A percentile compares a stretch with the other conserved stretches of the same genome.
These are phyloP conservation scores for Xylaria cubensis DNA, from an alignment of 495 filamentous ascomycete species.

Conservation along the genomic window DNA sequence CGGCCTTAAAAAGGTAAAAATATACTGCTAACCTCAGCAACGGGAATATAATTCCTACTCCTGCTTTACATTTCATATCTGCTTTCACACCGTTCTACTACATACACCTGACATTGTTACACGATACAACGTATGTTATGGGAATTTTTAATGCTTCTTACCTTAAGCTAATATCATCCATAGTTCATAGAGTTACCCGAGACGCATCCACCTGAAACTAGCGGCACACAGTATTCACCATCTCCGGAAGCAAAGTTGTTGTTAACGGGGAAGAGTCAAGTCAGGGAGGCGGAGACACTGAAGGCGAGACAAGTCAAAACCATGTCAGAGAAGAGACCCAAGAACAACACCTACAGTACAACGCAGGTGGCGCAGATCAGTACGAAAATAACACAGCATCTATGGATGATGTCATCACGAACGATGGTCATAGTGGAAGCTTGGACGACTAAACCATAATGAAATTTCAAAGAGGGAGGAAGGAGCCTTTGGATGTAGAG, in stretches of 20 bases:
- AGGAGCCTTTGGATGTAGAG: not conserved
- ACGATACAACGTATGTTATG: no score
- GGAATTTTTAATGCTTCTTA: no score
- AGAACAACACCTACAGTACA: not conserved
- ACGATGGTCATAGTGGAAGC: conserved; percentile 5
- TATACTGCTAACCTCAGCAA: no score
- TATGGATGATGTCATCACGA: conserved; percentile 3
- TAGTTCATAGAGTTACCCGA: no score
- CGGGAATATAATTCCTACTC: no score
- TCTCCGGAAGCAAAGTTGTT: conserved; percentile 31
- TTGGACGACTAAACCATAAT: not conserved
- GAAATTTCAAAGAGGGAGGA: not conserved
- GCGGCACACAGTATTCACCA: not conserved
- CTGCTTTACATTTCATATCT: no score
- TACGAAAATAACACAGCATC: conserved; percentile 4
- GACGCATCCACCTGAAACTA: no score
- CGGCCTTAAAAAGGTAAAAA: no score
- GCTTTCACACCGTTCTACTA: no score
- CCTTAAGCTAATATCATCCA: no score
- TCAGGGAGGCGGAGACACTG: conserved; percentile 7
- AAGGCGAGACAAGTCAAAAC: conserved; percentile 2
- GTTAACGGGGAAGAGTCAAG: not conserved
- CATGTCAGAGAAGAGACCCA: conserved; percentile 5
- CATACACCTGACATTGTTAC: no score
- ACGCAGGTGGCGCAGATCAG: not conserved